phyloP scores from a whole-genome alignment of 352 stramenopile species.

The Pythium periplocum region DNA sequence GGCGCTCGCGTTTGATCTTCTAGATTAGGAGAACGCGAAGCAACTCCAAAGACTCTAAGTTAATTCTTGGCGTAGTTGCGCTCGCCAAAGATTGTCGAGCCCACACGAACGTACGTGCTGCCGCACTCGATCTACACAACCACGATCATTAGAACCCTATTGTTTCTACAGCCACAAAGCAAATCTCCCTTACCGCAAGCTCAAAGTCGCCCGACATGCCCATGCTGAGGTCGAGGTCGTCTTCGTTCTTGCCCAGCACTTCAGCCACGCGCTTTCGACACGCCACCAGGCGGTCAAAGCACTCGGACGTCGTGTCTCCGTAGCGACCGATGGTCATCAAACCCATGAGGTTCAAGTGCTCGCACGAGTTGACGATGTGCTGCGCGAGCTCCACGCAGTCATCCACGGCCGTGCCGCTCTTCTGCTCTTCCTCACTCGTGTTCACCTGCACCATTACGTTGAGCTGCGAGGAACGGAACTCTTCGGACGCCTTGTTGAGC shows the following conservation, averaged over 20 bases:
- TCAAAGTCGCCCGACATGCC: constrained; percentile 99
- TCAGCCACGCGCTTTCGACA: constrained; percentile 70
- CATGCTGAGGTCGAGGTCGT: constrained; percentile 95
- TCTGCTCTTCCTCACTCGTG: constrained; percentile 97
- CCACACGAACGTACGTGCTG: constrained; percentile 95
- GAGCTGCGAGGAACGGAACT: constrained; percentile 70
- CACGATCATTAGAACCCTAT: too few species aligned
- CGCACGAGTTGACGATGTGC: constrained; percentile 89
- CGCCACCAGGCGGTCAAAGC: constrained; percentile 86
- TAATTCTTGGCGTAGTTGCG: constrained; percentile 85
- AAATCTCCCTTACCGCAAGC: constrained; percentile 61
- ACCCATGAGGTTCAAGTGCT: constrained; percentile 90
- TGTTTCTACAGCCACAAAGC: background rate
- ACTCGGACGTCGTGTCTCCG: constrained; percentile 88
- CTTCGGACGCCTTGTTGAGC: constrained; percentile 85
- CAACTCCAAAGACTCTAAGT: constrained; percentile 10
- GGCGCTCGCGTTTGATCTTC: constrained; percentile 62
- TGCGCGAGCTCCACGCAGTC: constrained; percentile 74
- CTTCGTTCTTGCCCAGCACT: constrained; percentile 49
- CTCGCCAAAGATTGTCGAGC: constrained; percentile 97
- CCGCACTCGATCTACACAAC: constrained; percentile 87
- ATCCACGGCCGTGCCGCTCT: constrained; percentile 84
- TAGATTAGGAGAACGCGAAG: constrained; percentile 16
- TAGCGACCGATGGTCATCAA: constrained; percentile 99
- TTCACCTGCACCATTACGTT: constrained; percentile 98